Conservation (phyloP, 73 alveolate genomes). For the Breviolum minutum region DNA sequence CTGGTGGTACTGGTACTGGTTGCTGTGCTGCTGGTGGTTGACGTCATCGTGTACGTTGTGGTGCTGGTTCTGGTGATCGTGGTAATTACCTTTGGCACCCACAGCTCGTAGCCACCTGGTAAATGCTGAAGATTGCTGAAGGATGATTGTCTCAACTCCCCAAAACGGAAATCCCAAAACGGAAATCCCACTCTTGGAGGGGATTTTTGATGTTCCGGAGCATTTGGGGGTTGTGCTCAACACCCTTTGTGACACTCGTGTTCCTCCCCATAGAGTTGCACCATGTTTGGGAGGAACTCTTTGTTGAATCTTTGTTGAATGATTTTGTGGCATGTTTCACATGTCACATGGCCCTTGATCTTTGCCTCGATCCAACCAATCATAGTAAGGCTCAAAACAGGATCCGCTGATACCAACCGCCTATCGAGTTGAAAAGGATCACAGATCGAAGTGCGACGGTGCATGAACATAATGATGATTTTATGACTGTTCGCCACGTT, state of each 20-base stretch:
- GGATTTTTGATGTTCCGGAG: too few relatives aligned
- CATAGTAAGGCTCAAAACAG: constrained; percentile 81
- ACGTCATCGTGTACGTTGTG: background rate
- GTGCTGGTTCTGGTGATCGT: constrained; percentile 20
- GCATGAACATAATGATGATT: too few relatives aligned
- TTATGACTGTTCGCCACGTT: background rate
- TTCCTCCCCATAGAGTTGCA: too few relatives aligned
- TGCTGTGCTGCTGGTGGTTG: constrained; percentile 70
- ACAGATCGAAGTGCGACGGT: background rate
- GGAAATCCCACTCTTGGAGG: too few relatives aligned
- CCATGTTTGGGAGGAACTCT: too few relatives aligned
- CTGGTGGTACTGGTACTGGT: constrained; percentile 35
- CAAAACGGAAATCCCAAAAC: background rate
- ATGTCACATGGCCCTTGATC: too few relatives aligned
- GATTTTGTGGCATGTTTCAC: too few relatives aligned
- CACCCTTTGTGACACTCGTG: too few relatives aligned
- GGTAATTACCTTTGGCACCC: constrained; percentile 61
- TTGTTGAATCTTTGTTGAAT: too few relatives aligned
- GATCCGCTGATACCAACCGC: constrained; percentile 62
- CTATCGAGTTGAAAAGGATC: background rate
- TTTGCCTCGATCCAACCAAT: constrained; percentile 81
- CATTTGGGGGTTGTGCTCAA: too few relatives aligned
- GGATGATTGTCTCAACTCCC: background rate
- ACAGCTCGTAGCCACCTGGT: constrained; percentile 68
- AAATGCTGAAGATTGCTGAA: too few relatives aligned